A percentile compares a stretch with the other conserved stretches of the same genome.
phyloP scores from a whole-genome alignment of 345 rosid genomes.

The Acer campestre region DNA sequence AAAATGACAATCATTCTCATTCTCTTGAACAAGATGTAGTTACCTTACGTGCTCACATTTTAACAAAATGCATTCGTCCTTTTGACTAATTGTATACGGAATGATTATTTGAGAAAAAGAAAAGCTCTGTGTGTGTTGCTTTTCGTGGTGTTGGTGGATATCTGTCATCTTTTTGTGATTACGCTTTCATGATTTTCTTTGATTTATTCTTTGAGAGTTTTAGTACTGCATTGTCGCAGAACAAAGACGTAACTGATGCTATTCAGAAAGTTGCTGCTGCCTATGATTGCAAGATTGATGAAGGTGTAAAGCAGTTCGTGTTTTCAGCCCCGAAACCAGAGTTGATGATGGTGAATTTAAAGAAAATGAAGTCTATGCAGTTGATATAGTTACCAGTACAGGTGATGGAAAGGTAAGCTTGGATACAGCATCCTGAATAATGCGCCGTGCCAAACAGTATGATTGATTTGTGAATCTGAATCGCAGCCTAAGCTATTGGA shows the following conservation, averaged over 20 bases:
- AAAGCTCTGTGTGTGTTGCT: background rate
- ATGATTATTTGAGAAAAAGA: too few species aligned
- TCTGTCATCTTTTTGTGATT: background rate
- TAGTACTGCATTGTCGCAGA: slow-evolving; percentile 46
- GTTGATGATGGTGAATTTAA: slow-evolving; percentile 93
- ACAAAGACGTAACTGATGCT: slow-evolving; percentile 88
- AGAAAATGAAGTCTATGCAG: slow-evolving; percentile 88
- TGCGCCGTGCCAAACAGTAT: background rate
- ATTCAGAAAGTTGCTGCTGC: slow-evolving; percentile 95
- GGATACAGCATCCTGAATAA: background rate
- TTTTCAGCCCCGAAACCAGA: slow-evolving; percentile 72
- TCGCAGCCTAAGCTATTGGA: slow-evolving; percentile 92
- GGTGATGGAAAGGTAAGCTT: slow-evolving; percentile 96
- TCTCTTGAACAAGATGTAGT: background rate
- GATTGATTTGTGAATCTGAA: background rate
- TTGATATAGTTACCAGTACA: slow-evolving; percentile 87
- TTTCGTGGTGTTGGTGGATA: background rate
- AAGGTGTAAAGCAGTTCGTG: slow-evolving; percentile 88
- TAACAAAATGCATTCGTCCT: too few species aligned
- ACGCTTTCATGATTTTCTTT: background rate
- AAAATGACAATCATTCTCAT: background rate
- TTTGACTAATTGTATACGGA: too few species aligned
- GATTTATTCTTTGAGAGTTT: background rate
- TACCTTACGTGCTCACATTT: too few species aligned
- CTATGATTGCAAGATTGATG: slow-evolving; percentile 92